Evolutionary conservation across 1,284 basidiomycete genomes (phyloP), one percentile per base, ranked within the genome.

Genomic region (Fistulina hepatica): DNA sequence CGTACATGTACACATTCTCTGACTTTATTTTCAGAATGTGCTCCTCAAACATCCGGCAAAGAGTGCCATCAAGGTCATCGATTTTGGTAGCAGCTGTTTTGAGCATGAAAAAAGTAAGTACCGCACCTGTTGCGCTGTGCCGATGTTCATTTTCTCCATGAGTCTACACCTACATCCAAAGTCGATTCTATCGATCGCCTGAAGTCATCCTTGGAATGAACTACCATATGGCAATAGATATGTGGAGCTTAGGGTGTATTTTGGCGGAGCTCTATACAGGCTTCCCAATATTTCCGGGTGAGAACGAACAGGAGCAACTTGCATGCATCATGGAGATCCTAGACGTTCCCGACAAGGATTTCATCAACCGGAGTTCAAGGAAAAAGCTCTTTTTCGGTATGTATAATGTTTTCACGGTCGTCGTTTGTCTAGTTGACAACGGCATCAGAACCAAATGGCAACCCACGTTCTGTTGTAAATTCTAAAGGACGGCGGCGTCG

Each of bases 281-380:
- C 1, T 97, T 92, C 58, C 95, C 95, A 1, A 93, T 98, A 52
- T 98, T 98, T 63, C 94, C 94, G 0, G 94, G 94, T n/a, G 94
- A 97, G 62, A 95, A 95, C 55, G 95, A 99, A 60, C 92, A 97
- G 61, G 94, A 98, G 57, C 95, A 98, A 54, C 64, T 99, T 43
- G 88, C 93, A 5, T 98, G 95, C 58, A 98, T 99, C 60, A 99
- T 99, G 94, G 95, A 99, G 59, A 85, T 99, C 6, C 76, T 98
- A 28, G 95, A 95, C 10, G 66, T 92, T 22, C 95, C 95, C 0
- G 95, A 98, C 48, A 86, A 88, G 56, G 89, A 97, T 48, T 79
- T 97, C 49, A 69, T 99, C 49, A 94, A 97, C 54, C 81, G 83
- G 43, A 94, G 92, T 52, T 90, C 90, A 20, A 76, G 95, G 41